Base-by-base conservation (phyloP, 768 basidiomycete species). In the Strobilomyces confusus region DNA sequence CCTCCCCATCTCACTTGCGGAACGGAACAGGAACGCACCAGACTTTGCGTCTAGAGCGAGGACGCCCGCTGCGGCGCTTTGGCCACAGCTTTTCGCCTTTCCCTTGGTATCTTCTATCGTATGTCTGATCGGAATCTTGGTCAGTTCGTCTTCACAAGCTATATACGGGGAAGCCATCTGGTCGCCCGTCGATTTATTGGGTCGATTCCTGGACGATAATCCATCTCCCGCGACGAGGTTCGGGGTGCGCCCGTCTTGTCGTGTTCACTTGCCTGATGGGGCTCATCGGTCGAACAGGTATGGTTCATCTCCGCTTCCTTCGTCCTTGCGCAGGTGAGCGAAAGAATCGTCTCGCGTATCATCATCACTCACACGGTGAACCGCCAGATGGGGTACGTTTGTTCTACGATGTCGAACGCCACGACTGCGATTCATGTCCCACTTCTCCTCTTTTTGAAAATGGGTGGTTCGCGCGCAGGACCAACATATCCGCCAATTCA, bases 401-500 rank as follows among this genome's bases (percentile, higher is more conserved):
- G 22, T 54, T 48, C 32, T 34, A 50, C 49, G 26, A 36, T 26
- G 6, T 44, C 44, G 29, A 12, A 26, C 32, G 34, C 49, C 41
- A 54, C 7, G 49, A 67, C 63, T 52, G 61, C 57, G 54, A 61
- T 34, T 56, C 49, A 59, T 50, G 42, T 15, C 42, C 13, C 30
- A 23, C 44, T 51, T 45, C 36, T 26, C 17, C 40, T 49, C 41
- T 36, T 52, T 53, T 46, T 50, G 59, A 20, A 19, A 44, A 57
- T 57, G 47, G 48, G 45, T 19, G 49, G 49, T 44, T 33, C 30
- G 44, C 34, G 49, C 20, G 32, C 42, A 48, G 84, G 17, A 88
- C 86, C 29, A 91, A 89, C 67, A 86, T 89, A 61, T 86, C 87
- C 11, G 89, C 89, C 29, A 92, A 92, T 72, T 84, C 86, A 5